Base-by-base conservation (phyloP, 192 early-diverging fungal species). In the Linderina pennispora region DNA sequence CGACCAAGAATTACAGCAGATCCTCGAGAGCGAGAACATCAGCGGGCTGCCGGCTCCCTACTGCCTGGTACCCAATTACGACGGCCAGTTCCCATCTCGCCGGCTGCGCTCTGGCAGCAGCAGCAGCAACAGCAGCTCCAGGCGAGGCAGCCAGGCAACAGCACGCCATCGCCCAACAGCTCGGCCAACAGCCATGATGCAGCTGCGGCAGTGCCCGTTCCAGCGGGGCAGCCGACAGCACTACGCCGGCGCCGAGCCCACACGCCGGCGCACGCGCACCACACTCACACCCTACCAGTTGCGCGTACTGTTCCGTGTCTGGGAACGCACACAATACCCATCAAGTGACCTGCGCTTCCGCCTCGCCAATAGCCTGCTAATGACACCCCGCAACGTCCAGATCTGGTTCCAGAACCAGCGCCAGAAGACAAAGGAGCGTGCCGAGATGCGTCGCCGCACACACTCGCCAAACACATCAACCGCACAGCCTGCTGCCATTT, bases 361-460 rank as follows among this genome's bases (percentile, higher is more conserved):
- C 23, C 76, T 93, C 11, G 88, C 84, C n/a, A 65, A 66, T 21
- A 63, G 68, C 33, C 73, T 90, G 11, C 73, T 78, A 48, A 91
- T 93, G 91, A 80, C 82, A 22, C 84, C 88, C 18, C 80, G 89
- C 25, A 82, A 82, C 15, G 85, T 93, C 18, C 91, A 93, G 63
- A 85, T 93, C 44, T 94, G 91, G 91, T 94, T 94, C 64, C 91
- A 94, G 62, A 93, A 93, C 72, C 78, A 81, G 55, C 80, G 91
- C n/a, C 86, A 88, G 53, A 83, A 78, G 46, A 62, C 72, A 46
- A 80, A 80, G 58, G 70, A 80, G 57, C 68, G 68, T 23, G 68
- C 66, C 0, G 66, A 70, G 39, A 54, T 70, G 66, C 65, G 68
- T 14, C 66, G 66, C 13, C 66, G 66, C 35, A 70, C 66, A 1